These are phyloP conservation scores for Taphrina flavorubra DNA, from an alignment of 1,139 yeast genomes.

Conservation along the genomic window DNA sequence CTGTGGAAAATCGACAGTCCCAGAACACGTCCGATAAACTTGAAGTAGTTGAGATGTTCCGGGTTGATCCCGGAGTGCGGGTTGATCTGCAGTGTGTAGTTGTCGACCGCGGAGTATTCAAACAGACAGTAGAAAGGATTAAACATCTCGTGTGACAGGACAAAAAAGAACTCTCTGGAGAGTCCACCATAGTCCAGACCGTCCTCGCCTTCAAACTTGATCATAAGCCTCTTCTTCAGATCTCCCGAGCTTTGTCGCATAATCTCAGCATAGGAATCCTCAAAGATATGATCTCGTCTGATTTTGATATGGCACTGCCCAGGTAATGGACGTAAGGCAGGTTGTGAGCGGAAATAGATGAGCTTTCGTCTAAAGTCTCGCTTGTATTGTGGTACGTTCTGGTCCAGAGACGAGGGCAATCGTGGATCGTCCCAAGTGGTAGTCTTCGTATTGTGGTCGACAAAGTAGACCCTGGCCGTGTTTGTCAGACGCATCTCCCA, in stretches of 20 bases:
- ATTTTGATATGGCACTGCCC: conserved; percentile 99
- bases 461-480: conserved; percentile 97
- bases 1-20: conserved; percentile 98
- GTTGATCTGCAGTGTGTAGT: conserved; percentile 94
- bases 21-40: conserved; percentile 96
- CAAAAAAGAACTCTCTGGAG: conserved; percentile 94
- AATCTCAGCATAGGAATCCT: conserved; percentile 95
- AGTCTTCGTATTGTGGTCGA: conserved; percentile 97
- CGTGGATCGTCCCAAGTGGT: conserved; percentile 99
- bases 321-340: conserved; percentile 93
- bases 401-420: conserved; percentile 93
- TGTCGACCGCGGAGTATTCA: conserved; percentile 97
- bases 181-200: conserved; percentile 99
- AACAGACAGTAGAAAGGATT: conserved; percentile 96
- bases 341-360: conserved; percentile 96
- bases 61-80: conserved; percentile 98
- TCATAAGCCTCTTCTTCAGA: conserved; percentile 94
- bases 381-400: conserved; percentile 98
- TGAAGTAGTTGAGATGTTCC: conserved; percentile 95
- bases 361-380: conserved; percentile 98
- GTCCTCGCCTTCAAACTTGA: conserved; percentile 98
- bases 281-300: conserved; percentile 93
- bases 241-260: conserved; percentile 99
- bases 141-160: conserved; percentile 96
- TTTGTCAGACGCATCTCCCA: conserved; percentile 99